phyloP scores from a whole-genome alignment of 2,329 filamentous ascomycete species.

The Xylaria sp. region DNA sequence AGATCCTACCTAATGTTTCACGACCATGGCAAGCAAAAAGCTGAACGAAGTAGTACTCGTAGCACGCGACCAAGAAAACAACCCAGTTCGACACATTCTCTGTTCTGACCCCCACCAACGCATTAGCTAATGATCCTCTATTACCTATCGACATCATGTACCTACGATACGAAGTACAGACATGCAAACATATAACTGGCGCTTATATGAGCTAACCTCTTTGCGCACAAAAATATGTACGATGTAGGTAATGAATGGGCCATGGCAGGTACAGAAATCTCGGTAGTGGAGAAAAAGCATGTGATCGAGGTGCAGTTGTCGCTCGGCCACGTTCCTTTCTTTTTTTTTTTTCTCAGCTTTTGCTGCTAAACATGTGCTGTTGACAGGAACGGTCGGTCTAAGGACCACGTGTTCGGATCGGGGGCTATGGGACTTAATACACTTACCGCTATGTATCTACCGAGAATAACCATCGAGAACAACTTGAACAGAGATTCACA shows the following conservation, averaged over 20 bases:
- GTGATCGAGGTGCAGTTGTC: not conserved
- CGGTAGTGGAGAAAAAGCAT: not conserved
- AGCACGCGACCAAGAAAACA: not conserved
- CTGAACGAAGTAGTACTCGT: too few relatives aligned
- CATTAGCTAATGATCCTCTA: not conserved
- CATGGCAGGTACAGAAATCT: not conserved
- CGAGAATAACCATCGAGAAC: too few relatives aligned
- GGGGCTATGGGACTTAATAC: not conserved
- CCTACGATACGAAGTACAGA: too few relatives aligned
- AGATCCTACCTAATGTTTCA: not conserved
- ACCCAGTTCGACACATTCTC: not conserved
- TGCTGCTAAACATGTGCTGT: too few relatives aligned
- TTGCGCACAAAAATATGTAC: too few relatives aligned
- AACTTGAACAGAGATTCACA: too few relatives aligned
- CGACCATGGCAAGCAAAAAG: not conserved
- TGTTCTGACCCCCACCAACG: not conserved
- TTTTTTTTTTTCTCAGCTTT: too few relatives aligned
- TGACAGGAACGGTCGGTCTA: not conserved
- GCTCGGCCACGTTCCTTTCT: not conserved
- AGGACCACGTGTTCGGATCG: not conserved
- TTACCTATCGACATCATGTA: too few relatives aligned
- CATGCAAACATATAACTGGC: too few relatives aligned
- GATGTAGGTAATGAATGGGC: too few relatives aligned
- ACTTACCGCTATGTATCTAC: not conserved
- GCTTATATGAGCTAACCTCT: not conserved